phyloP scores from a whole-genome alignment of 2,329 filamentous ascomycete species.

The Penicillium sp. region DNA sequence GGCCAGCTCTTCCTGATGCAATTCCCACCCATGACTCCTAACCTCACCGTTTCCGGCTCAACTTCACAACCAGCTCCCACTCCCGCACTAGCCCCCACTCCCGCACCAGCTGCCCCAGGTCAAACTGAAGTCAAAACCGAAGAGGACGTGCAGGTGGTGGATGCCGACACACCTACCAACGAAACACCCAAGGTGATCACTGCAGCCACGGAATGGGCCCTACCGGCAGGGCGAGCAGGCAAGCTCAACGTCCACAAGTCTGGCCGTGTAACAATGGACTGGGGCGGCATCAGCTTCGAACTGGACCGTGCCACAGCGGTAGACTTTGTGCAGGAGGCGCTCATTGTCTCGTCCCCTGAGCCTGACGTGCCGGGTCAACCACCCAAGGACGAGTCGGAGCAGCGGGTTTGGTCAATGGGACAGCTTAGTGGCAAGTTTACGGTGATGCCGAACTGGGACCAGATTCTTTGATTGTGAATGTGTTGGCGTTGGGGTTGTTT shows the following conservation, averaged over 20 bases:
- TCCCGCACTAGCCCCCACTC: not conserved
- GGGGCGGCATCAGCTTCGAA: conserved; percentile 58
- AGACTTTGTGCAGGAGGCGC: conserved; percentile 58
- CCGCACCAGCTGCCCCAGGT: not conserved
- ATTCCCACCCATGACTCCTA: conserved; percentile 59
- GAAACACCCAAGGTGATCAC: conserved; percentile 34
- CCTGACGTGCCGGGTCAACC: conserved; percentile 14
- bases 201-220: conserved; percentile 40
- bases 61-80: not conserved
- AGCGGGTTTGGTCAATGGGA: conserved; percentile 54
- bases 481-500: not conserved
- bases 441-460: conserved; percentile 57
- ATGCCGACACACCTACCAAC: conserved; percentile 10
- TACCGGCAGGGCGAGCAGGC: conserved; percentile 54
- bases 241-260: conserved; percentile 60
- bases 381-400: conserved; percentile 29
- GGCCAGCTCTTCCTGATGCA: conserved; percentile 61
- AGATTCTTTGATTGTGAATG: conserved; percentile 38
- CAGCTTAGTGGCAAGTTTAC: conserved; percentile 63
- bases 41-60: conserved; percentile 43
- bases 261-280: conserved; percentile 58
- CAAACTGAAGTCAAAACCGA: conserved; percentile 24
- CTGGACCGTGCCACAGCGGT: conserved; percentile 54
- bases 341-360: conserved; percentile 37
- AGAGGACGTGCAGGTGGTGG: conserved; percentile 30